A percentile compares a stretch with the other conserved stretches of the same genome.
phyloP scores from a whole-genome alignment of 2,329 filamentous ascomycete genomes.

The Purpureocillium lavendulum region DNA sequence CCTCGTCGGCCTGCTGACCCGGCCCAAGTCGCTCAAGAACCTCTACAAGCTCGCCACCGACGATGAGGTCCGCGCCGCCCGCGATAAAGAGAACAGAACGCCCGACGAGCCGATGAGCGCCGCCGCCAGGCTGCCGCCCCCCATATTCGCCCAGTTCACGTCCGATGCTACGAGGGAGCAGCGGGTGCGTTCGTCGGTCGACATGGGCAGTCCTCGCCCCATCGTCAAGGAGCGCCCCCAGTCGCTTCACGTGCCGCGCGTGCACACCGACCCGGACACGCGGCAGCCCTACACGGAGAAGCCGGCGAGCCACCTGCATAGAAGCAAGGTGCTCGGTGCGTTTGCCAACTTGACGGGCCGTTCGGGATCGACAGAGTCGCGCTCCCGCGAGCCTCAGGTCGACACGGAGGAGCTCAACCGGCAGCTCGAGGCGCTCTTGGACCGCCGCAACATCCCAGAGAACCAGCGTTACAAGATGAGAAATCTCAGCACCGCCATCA shows the following conservation, averaged over 20 bases:
- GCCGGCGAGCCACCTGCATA: slow-evolving; percentile 28
- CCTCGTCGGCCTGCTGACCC: slow-evolving; percentile 66
- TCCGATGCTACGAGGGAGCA: slow-evolving; percentile 12
- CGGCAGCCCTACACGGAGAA: slow-evolving; percentile 20
- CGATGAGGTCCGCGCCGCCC: slow-evolving; percentile 40
- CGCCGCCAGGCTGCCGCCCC: slow-evolving; percentile 38
- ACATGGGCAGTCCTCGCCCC: slow-evolving; percentile 3
- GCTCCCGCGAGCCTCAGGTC: slow-evolving; percentile 43
- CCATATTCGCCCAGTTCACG: slow-evolving; percentile 73
- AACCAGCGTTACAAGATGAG: slow-evolving; percentile 94
- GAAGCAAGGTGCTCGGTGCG: slow-evolving; percentile 28
- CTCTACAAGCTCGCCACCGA: slow-evolving; percentile 46
- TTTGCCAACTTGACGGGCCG: slow-evolving; percentile 28
- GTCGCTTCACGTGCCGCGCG: slow-evolving; percentile 35
- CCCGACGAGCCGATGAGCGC: slow-evolving; percentile 30
- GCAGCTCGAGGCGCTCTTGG: slow-evolving; percentile 58
- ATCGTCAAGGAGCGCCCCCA: slow-evolving; percentile 36
- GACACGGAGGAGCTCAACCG: slow-evolving; percentile 46
- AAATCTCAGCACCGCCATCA: slow-evolving; percentile 78
- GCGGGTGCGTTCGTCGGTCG: slow-evolving; percentile 1
- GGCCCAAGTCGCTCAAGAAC: slow-evolving; percentile 65
- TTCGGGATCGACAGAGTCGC: slow-evolving; percentile 23
- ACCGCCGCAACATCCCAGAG: slow-evolving; percentile 86
- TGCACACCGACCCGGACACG: slow-evolving; percentile 10
- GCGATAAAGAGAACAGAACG: slow-evolving; percentile 76